A percentile compares a stretch with the other conserved stretches of the same genome.
Conservation (phyloP, 305 asterid species). For the Fraxinus baroniana region DNA sequence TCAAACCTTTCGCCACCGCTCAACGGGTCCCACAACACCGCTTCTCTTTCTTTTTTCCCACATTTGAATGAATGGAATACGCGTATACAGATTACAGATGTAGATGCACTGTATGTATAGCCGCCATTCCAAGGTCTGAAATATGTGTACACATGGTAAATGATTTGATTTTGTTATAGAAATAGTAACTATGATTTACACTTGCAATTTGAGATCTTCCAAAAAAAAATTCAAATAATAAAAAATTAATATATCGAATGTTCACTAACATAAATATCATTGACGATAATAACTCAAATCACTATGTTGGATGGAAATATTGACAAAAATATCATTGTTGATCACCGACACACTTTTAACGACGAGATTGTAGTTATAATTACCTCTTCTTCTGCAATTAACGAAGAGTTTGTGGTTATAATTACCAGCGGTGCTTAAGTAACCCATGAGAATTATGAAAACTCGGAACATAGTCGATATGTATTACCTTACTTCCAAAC, state of each 20-base stretch:
- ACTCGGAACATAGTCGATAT: not conserved
- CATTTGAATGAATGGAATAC: constrained; percentile 2
- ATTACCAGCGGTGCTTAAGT: not conserved
- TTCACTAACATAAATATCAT: not conserved
- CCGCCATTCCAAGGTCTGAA: not conserved
- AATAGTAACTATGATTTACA: not conserved
- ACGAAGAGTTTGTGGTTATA: too few species aligned
- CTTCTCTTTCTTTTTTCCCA: not conserved
- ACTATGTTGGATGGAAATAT: not conserved
- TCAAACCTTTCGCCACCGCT: constrained; percentile 31
- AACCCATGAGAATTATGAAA: not conserved
- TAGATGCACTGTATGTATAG: not conserved
- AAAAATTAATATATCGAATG: not conserved
- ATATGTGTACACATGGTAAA: not conserved
- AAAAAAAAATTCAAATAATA: too few species aligned
- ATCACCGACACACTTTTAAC: not conserved
- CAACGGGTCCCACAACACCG: constrained; percentile 57
- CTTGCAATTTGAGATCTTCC: not conserved
- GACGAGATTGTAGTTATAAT: too few species aligned
- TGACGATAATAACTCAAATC: not conserved
- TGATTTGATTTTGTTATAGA: not conserved
- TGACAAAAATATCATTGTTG: not conserved
- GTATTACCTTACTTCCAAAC: not conserved
- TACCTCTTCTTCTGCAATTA: too few species aligned
- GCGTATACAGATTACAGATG: constrained; percentile 13